phyloP scores from a whole-genome alignment of 2,329 filamentous ascomycete genomes.

The Albifimbria verrucaria region DNA sequence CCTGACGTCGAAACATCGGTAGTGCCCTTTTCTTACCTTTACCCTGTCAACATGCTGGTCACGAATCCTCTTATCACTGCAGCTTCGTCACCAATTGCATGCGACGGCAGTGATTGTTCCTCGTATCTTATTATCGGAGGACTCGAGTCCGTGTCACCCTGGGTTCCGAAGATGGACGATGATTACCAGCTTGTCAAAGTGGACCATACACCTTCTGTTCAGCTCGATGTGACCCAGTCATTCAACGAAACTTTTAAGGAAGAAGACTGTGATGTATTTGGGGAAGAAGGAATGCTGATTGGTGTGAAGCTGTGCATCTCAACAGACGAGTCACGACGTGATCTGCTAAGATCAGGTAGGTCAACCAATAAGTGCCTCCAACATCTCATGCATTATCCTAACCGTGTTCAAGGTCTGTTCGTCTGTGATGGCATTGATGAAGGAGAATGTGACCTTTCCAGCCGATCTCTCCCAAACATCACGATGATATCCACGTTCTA shows the following conservation, averaged over 20 bases:
- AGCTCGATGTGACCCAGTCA: constrained; percentile 6
- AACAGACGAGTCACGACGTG: neutral
- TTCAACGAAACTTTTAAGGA: neutral
- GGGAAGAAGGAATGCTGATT: neutral
- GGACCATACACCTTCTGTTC: constrained; percentile 5
- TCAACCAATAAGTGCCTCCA: neutral
- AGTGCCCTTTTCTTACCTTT: constrained; percentile 5
- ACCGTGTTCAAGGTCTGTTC: constrained; percentile 1
- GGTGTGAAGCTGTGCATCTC: constrained; percentile 3
- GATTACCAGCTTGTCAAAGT: constrained; percentile 8
- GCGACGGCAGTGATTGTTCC: constrained; percentile 1
- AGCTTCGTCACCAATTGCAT: constrained; percentile 1
- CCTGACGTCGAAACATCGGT: neutral
- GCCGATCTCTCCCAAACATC: constrained; percentile 6
- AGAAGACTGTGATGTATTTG: constrained; percentile 5
- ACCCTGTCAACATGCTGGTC: constrained; percentile 9
- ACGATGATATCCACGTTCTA: constrained; percentile 9
- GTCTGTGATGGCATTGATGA: constrained; percentile 3
- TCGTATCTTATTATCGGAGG: constrained; percentile 13
- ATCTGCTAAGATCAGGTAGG: neutral
- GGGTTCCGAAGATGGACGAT: constrained; percentile 7
- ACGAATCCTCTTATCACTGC: constrained; percentile 5
- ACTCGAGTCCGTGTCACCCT: constrained; percentile 8
- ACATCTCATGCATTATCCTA: neutral
- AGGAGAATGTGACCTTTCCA: neutral